Evolutionary conservation across 2,329 filamentous ascomycete genomes (phyloP).

Genomic region (Moelleriella libera): DNA sequence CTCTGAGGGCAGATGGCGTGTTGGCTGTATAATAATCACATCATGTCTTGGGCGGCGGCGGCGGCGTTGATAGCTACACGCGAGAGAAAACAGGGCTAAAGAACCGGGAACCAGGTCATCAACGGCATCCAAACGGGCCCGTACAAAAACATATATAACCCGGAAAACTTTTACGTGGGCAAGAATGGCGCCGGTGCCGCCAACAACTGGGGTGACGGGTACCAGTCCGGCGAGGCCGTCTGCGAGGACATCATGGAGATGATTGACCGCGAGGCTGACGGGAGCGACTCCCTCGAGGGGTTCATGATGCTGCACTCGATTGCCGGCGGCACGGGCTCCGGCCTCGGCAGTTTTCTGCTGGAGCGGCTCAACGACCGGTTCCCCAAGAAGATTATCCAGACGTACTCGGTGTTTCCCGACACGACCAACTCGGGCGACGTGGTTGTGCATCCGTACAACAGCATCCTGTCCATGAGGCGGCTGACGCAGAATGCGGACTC

Average conservation of each 20-base stretch:
- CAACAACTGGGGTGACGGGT: conserved; percentile 97
- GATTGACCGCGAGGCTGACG: conserved; percentile 96
- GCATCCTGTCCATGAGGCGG: conserved; percentile 77
- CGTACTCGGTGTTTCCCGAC: conserved; percentile 96
- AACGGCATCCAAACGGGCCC: conserved; percentile 84
- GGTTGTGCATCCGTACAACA: conserved; percentile 97
- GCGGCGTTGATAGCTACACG: too few relatives aligned
- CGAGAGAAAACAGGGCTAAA: too few relatives aligned
- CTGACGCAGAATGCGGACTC: conserved; percentile 94
- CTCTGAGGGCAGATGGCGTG: too few relatives aligned
- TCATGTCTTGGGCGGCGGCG: too few relatives aligned
- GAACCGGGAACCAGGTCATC: conserved; percentile 44
- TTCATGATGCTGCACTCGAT: conserved; percentile 99
- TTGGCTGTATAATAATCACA: too few relatives aligned
- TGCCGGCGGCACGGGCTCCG: conserved; percentile 89
- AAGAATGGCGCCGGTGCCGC: conserved; percentile 88
- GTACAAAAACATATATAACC: conserved; percentile 98
- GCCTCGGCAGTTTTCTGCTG: conserved; percentile 86
- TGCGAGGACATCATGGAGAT: conserved; percentile 98
- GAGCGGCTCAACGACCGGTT: conserved; percentile 95
- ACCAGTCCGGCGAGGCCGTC: conserved; percentile 80
- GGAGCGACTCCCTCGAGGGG: conserved; percentile 92
- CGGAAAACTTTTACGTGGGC: conserved; percentile 95
- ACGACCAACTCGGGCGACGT: conserved; percentile 78
- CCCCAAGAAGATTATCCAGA: conserved; percentile 98